A percentile compares a stretch with the other conserved stretches of the same genome.
Evolutionary conservation across 2,329 filamentous ascomycete species (phyloP).

Genomic region (Phyllosticta capitalensis): DNA sequence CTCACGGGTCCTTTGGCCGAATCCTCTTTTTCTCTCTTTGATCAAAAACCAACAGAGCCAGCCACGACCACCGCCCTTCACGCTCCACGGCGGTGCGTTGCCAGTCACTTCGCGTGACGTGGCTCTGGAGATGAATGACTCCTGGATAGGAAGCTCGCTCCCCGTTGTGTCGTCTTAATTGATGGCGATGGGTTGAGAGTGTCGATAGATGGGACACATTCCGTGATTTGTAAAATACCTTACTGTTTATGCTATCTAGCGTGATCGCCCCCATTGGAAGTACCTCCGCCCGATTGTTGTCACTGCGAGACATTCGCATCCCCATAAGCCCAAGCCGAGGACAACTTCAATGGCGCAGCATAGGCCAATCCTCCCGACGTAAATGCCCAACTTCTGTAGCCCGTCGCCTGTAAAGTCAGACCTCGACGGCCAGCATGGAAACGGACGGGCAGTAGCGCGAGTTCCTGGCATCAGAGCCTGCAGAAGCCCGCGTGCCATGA

Average conservation of each 20-base stretch:
- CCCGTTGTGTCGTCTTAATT: conserved; percentile 10
- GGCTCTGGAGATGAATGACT: conserved; percentile 11
- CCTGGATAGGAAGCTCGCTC: conserved; percentile 12
- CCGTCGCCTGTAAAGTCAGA: neutral
- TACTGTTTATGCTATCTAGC: neutral
- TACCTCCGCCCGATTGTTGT: conserved; percentile 20
- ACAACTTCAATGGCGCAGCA: conserved; percentile 23
- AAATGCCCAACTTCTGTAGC: conserved; percentile 16
- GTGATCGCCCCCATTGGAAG: conserved; percentile 24
- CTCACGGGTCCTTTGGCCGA: neutral
- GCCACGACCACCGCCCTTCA: conserved; percentile 12
- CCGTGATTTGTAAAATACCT: neutral
- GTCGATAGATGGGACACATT: conserved; percentile 13
- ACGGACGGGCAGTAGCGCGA: neutral
- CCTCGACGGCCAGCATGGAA: neutral
- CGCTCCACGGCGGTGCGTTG: conserved; percentile 12
- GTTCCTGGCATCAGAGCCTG: conserved; percentile 12
- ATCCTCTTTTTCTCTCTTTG: conserved; percentile 5
- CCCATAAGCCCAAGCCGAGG: conserved; percentile 27
- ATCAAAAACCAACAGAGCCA: conserved; percentile 13
- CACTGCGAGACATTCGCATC: conserved; percentile 23
- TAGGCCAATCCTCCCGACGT: conserved; percentile 24
- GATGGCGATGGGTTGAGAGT: conserved; percentile 11
- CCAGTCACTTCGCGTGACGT: conserved; percentile 9
- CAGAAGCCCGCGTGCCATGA: conserved; percentile 17